Conservation (phyloP, 2,329 filamentous ascomycete genomes). For the Colletotrichum shisoi region DNA sequence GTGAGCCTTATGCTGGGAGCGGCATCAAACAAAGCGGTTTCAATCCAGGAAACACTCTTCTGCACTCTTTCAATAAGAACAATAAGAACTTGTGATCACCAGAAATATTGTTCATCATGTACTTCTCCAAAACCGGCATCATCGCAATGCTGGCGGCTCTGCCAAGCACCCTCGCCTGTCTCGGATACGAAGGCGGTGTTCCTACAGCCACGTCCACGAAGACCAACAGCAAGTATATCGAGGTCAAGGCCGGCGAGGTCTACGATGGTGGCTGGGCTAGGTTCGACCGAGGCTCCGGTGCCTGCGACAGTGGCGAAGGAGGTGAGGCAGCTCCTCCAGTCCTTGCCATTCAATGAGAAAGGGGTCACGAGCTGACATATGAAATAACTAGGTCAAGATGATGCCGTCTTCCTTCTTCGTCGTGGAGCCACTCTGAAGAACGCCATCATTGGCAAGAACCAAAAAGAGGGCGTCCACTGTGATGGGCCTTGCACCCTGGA, state of each 20-base stretch:
- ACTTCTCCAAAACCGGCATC: constrained; percentile 16
- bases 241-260: constrained; percentile 44
- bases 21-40: no score
- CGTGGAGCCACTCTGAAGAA: constrained; percentile 55
- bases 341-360: background rate
- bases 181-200: constrained; percentile 45
- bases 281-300: constrained; percentile 51
- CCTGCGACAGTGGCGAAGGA: constrained; percentile 53
- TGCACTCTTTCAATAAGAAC: no score
- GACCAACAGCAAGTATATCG: constrained; percentile 47
- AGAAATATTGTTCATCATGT: background rate
- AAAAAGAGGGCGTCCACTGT: constrained; percentile 58
- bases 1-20: no score
- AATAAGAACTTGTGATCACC: no score
- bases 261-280: constrained; percentile 48
- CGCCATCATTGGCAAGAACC: constrained; percentile 57
- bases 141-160: constrained; percentile 32
- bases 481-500: constrained; percentile 54
- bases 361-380: no score
- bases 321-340: constrained; percentile 32
- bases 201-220: constrained; percentile 44
- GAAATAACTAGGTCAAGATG: constrained; percentile 46
- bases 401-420: constrained; percentile 55
- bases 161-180: constrained; percentile 42
- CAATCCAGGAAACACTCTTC: no score